These are phyloP conservation scores for Secale cereale DNA, from an alignment of 176 grass and related monocot species.

Conservation along the genomic window DNA sequence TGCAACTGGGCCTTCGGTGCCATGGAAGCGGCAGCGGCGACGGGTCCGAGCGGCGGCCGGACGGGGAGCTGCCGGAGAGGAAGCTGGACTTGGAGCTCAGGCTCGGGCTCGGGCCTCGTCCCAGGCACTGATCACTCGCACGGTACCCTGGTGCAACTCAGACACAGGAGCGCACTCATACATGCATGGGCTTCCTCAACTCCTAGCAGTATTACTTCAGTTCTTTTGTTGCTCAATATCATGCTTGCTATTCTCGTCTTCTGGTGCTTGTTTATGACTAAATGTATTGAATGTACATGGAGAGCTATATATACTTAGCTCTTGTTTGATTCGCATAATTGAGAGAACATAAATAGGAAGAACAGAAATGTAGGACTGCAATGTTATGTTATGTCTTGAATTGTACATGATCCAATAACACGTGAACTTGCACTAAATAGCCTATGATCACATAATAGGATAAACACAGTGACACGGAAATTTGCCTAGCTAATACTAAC, in stretches of 20 bases:
- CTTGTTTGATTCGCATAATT: neutral
- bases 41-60: neutral
- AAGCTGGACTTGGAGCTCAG: conserved; percentile 44
- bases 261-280: neutral
- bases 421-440: neutral
- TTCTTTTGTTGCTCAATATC: neutral
- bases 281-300: neutral
- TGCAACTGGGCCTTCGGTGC: conserved; percentile 20
- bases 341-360: too few species aligned
- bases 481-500: neutral
- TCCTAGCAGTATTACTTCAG: neutral
- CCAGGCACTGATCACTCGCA: conserved; percentile 16
- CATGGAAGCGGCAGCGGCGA: neutral
- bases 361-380: neutral
- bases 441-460: neutral
- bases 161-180: neutral
- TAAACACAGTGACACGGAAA: neutral
- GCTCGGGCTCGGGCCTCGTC: conserved; percentile 40
- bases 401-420: neutral
- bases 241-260: too few species aligned
- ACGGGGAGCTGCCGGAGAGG: conserved; percentile 32
- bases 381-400: neutral
- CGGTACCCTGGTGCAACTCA: conserved; percentile 7
- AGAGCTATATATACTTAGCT: neutral
- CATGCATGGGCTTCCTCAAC: neutral